Evolutionary conservation across 495 filamentous ascomycete species (phyloP), one percentile per base, ranked within the genome.

Genomic region (Daldinia childiae): DNA sequence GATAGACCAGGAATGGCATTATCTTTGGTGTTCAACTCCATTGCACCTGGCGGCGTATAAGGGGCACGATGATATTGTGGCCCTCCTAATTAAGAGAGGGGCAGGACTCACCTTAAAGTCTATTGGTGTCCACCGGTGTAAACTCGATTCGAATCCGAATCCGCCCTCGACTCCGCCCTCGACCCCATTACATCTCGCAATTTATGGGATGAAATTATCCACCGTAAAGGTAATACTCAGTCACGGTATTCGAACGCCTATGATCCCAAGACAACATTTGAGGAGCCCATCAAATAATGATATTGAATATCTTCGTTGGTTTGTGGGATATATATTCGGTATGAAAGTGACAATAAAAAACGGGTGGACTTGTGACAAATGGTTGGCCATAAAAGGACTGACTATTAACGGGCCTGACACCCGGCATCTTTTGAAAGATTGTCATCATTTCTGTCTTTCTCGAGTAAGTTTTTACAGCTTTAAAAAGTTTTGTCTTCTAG

Each of bases 171-270:
- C 9, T 48, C 58, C 26, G 58, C 41, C 41, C 17, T 34, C 26
- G 41, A 43, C 39, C 26, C 14, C 55, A 0, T 52, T 66, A n/a
- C 57, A 60, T 32, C 64, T 60, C 32, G 56, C 56, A 0, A 19
- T 67, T 45, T 67, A 24, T 32, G 26, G 15, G 1, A 41, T 39
- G 56, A 32, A 67, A 45, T 52, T 67, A 30, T 41, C 30, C 32
- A 67, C 64, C 41, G 56, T 56, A 12, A 52, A 60, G 32, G 12
- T 59, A 11, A 67, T 67, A 26, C 27, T 67, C 30, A 11, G 55
- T 24, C 50, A 41, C 39, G 56, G 43, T 14, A 51, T 14, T 26
- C 4, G 0, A 26, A 6, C 4, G 11, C 9, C 15, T 5, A 9
- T 9, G 17, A 7, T 6, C 11, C 32, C 32, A 34, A 12, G n/a